Evolutionary conservation across 176 grass and related monocot species (phyloP).

Genomic region (Avena sativa): DNA sequence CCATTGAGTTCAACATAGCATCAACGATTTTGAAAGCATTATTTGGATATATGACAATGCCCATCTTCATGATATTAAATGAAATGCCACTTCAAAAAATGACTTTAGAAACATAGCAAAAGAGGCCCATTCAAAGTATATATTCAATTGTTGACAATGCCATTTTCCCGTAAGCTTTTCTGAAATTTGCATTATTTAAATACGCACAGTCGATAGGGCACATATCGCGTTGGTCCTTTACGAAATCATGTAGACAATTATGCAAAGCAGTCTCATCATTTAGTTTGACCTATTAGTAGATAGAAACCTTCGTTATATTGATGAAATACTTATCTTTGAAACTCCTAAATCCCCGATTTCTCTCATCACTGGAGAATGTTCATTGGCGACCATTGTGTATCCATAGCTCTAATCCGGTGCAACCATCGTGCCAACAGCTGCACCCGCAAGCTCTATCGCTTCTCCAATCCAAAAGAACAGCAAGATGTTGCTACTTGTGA

Average conservation of each 20-base stretch:
- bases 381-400: background rate
- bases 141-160: background rate
- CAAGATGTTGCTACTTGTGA: background rate
- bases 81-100: background rate
- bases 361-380: background rate
- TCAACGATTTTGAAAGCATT: background rate
- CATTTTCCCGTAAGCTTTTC: background rate
- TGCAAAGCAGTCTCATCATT: background rate
- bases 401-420: too few species aligned
- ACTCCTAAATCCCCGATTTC: slow-evolving; percentile 15
- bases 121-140: background rate
- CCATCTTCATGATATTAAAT: background rate
- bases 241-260: background rate
- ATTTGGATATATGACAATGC: too few species aligned
- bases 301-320: background rate
- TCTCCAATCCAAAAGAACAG: background rate
- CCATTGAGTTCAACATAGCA: background rate
- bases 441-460: background rate
- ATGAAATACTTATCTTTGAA: background rate
- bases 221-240: background rate
- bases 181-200: background rate
- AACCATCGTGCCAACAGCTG: background rate
- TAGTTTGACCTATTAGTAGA: slow-evolving; percentile 11
- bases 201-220: background rate
- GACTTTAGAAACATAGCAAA: background rate